Conservation (phyloP, 441 rosid genomes). For the Corymbia calophylla region DNA sequence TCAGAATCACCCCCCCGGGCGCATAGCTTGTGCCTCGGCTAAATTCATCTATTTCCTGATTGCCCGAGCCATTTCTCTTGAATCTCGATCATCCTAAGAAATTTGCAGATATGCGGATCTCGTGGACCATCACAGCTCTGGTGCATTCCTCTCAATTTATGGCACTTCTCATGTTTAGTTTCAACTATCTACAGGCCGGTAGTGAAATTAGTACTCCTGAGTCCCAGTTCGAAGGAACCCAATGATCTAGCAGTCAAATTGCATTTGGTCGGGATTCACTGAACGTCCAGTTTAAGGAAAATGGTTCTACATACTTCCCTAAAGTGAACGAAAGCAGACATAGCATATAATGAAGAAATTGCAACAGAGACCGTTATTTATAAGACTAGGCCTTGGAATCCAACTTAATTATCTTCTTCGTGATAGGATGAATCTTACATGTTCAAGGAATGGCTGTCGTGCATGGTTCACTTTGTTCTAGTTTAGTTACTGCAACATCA, state of each 20-base stretch:
- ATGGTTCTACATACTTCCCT: background rate
- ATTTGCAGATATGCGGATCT: background rate
- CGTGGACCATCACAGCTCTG: background rate
- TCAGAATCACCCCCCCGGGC: background rate
- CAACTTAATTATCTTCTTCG: background rate
- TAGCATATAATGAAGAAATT: background rate
- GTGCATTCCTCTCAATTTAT: background rate
- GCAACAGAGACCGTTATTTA: background rate
- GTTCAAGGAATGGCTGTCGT: background rate
- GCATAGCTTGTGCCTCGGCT: background rate
- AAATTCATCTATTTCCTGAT: background rate
- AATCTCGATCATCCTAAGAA: background rate
- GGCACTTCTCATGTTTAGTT: background rate
- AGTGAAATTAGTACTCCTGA: background rate
- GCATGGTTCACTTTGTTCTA: background rate
- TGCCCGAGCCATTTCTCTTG: background rate
- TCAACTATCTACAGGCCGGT: background rate
- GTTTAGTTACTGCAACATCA: background rate
- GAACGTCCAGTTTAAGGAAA: background rate
- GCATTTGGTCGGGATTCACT: background rate
- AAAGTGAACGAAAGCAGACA: background rate
- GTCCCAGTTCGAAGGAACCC: background rate
- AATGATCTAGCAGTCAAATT: background rate
- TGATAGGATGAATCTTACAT: background rate
- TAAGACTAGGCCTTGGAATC: background rate